Conservation (phyloP, 2,329 filamentous ascomycete genomes). For the Aspergillaceae sp. region DNA sequence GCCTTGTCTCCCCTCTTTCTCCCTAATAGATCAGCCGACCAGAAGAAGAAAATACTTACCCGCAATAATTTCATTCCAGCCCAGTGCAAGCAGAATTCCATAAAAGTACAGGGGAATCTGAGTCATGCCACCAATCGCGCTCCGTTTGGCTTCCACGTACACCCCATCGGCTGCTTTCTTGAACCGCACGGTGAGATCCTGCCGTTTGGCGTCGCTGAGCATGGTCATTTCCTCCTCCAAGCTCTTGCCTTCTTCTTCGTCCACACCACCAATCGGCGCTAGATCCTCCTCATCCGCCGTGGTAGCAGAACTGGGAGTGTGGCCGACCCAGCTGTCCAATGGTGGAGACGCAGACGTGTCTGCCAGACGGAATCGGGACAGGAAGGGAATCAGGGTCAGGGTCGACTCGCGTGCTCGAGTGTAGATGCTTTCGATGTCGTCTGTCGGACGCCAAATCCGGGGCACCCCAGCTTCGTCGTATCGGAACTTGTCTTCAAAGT, state of each 20-base stretch:
- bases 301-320: constrained; percentile 64
- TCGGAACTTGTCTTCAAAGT: constrained; percentile 98
- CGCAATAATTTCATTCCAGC: constrained; percentile 97
- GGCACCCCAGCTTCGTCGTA: constrained; percentile 94
- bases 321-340: constrained; percentile 75
- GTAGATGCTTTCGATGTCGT: constrained; percentile 95
- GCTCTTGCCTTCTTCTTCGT: constrained; percentile 89
- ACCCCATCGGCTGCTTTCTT: constrained; percentile 98
- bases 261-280: constrained; percentile 79
- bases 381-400: constrained; percentile 76
- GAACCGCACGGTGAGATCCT: constrained; percentile 87
- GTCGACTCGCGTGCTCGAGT: constrained; percentile 89
- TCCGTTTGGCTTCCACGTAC: constrained; percentile 94
- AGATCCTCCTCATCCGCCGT: constrained; percentile 85
- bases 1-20: neutral
- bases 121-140: constrained; percentile 88
- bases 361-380: constrained; percentile 73
- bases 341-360: constrained; percentile 68
- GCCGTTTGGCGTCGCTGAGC: constrained; percentile 79
- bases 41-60: constrained; percentile 50
- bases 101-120: constrained; percentile 96
- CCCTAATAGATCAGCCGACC: neutral
- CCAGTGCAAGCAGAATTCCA: constrained; percentile 73
- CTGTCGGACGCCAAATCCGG: constrained; percentile 89
- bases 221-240: constrained; percentile 94